phyloP scores from a whole-genome alignment of 1,284 basidiomycete genomes.

The Heterobasidion irregulare region DNA sequence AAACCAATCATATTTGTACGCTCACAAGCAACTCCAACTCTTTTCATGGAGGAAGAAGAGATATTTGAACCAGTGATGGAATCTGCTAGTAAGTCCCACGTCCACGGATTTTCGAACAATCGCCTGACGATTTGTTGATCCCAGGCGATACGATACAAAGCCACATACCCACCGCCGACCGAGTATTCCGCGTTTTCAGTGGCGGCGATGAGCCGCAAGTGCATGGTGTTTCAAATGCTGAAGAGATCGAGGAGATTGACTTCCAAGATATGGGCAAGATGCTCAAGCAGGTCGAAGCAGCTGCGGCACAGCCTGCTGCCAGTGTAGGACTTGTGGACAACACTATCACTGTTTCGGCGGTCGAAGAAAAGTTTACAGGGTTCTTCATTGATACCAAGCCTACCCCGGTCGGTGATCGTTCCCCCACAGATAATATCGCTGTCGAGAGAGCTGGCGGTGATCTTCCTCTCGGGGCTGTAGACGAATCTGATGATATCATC shows the following conservation, averaged over 20 bases:
- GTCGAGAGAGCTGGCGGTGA: slow-evolving; percentile 11
- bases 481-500: slow-evolving; percentile 29
- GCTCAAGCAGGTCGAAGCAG: slow-evolving; percentile 25
- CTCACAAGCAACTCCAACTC: slow-evolving; percentile 39
- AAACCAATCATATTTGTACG: slow-evolving; percentile 62
- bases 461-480: slow-evolving; percentile 6
- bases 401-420: slow-evolving; percentile 5
- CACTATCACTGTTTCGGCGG: slow-evolving; percentile 5
- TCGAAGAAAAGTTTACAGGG: slow-evolving; percentile 33
- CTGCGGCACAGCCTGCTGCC: slow-evolving; percentile 8
- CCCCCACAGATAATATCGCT: neutral
- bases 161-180: slow-evolving; percentile 59
- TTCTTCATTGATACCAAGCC: slow-evolving; percentile 24
- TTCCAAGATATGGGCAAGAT: slow-evolving; percentile 50
- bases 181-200: slow-evolving; percentile 51
- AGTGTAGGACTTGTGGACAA: neutral
- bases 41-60: slow-evolving; percentile 64
- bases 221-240: slow-evolving; percentile 16
- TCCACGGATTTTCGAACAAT: neutral
- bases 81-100: slow-evolving; percentile 34
- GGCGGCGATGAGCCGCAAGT: slow-evolving; percentile 20
- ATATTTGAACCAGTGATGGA: slow-evolving; percentile 48
- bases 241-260: slow-evolving; percentile 52
- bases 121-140: neutral
- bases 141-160: slow-evolving; percentile 38